Evolutionary conservation across 2,329 filamentous ascomycete species (phyloP).

Genomic region (Laburnicola sp.): DNA sequence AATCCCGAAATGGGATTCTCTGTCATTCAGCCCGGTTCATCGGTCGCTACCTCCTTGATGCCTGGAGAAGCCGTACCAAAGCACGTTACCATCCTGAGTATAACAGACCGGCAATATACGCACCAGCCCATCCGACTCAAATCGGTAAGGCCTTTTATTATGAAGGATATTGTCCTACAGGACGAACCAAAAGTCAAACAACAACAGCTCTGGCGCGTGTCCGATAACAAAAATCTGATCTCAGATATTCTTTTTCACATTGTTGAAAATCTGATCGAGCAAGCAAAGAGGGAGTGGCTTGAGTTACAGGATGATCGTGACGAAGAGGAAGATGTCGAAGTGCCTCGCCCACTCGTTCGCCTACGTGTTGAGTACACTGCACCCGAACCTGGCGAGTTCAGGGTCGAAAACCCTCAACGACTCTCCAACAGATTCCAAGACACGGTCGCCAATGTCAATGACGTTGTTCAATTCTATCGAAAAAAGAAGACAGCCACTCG

Average conservation of each 20-base stretch:
- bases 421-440: slow-evolving; percentile 91
- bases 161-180: slow-evolving; percentile 75
- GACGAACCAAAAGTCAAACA: slow-evolving; percentile 76
- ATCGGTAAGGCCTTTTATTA: slow-evolving; percentile 87
- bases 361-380: slow-evolving; percentile 89
- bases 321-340: slow-evolving; percentile 59
- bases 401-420: slow-evolving; percentile 92
- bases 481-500: slow-evolving; percentile 68
- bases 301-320: slow-evolving; percentile 64
- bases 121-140: slow-evolving; percentile 82
- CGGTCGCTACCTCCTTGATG: slow-evolving; percentile 88
- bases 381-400: slow-evolving; percentile 80
- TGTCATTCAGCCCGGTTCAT: slow-evolving; percentile 97
- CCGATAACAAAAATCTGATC: slow-evolving; percentile 80
- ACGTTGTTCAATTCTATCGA: slow-evolving; percentile 89
- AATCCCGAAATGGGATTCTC: slow-evolving; percentile 90
- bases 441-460: slow-evolving; percentile 91
- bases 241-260: slow-evolving; percentile 75
- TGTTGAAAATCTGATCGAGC: slow-evolving; percentile 82
- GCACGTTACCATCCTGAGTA: slow-evolving; percentile 81
- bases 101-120: slow-evolving; percentile 81
- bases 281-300: slow-evolving; percentile 81
- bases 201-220: slow-evolving; percentile 74
- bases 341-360: slow-evolving; percentile 80
- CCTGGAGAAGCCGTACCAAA: slow-evolving; percentile 89